Conservation (phyloP, 805 yeast species). For the Yamadazyma sp. region DNA sequence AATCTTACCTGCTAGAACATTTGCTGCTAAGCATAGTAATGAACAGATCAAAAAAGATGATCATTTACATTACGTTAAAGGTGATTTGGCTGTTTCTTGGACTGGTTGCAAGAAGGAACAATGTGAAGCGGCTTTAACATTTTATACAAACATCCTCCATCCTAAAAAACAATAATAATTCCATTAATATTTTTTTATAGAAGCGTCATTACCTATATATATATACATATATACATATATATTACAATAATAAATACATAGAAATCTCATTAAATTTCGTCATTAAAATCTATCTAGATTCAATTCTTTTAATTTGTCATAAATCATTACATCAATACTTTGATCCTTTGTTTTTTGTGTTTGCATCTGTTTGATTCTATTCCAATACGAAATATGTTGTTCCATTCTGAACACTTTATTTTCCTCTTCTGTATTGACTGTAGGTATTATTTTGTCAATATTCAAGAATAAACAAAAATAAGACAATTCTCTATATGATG, state of each 20-base stretch:
- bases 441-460: slow-evolving; percentile 63
- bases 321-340: slow-evolving; percentile 10
- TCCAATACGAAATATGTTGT: slow-evolving; percentile 32
- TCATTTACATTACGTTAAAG: slow-evolving; percentile 50
- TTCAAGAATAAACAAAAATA: slow-evolving; percentile 56
- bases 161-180: slow-evolving; percentile 1
- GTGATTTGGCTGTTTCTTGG: slow-evolving; percentile 68
- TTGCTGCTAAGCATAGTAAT: slow-evolving; percentile 26
- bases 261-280: neutral
- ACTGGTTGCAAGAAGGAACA: slow-evolving; percentile 50
- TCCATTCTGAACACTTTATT: slow-evolving; percentile 26
- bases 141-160: slow-evolving; percentile 12
- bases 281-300: slow-evolving; percentile 4
- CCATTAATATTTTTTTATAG: too few species aligned
- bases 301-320: slow-evolving; percentile 8
- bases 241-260: neutral
- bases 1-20: slow-evolving; percentile 53
- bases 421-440: slow-evolving; percentile 54
- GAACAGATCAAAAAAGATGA: slow-evolving; percentile 27
- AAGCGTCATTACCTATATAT: too few species aligned
- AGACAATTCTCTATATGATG: slow-evolving; percentile 78
- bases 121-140: slow-evolving; percentile 51
- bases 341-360: slow-evolving; percentile 5
- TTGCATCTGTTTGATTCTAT: slow-evolving; percentile 16
- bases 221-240: neutral